A percentile compares a stretch with the other conserved stretches of the same genome.
These are phyloP conservation scores for Albizia julibrissin DNA, from an alignment of 306 rosid species.

Conservation along the genomic window DNA sequence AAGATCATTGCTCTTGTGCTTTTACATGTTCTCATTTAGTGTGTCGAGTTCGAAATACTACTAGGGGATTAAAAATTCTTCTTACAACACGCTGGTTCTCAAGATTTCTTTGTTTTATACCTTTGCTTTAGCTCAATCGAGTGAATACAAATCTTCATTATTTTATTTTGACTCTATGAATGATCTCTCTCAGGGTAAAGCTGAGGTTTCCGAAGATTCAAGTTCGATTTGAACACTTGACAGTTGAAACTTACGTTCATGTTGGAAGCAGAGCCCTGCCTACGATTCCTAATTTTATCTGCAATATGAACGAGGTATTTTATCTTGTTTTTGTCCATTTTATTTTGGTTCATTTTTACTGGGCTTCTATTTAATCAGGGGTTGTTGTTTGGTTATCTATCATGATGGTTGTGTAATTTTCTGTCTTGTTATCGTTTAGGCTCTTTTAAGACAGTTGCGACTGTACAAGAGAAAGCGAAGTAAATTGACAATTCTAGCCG, in stretches of 20 bases:
- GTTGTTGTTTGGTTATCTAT: neutral
- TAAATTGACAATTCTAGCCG: constrained; percentile 82
- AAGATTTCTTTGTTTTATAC: neutral
- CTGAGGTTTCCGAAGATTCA: constrained; percentile 89
- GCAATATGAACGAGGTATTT: constrained; percentile 83
- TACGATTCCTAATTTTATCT: constrained; percentile 86
- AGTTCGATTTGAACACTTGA: constrained; percentile 82
- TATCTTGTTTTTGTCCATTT: neutral
- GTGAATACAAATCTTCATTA: neutral
- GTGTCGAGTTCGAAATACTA: neutral
- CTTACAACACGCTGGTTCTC: neutral
- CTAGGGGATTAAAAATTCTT: neutral
- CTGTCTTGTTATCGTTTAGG: constrained; percentile 39
- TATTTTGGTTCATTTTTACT: neutral
- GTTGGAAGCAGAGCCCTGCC: constrained; percentile 98
- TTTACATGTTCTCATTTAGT: neutral
- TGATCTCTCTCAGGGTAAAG: constrained; percentile 60
- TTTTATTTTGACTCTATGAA: neutral
- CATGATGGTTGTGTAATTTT: constrained; percentile 1
- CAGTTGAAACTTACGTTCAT: constrained; percentile 81
- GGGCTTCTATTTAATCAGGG: neutral
- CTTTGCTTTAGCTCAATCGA: constrained; percentile 14
- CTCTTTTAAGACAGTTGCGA: constrained; percentile 66
- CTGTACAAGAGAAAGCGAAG: constrained; percentile 59
- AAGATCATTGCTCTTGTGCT: neutral